Evolutionary conservation across 148 eudicot species (phyloP).

Genomic region (Rhododendron ovatum): DNA sequence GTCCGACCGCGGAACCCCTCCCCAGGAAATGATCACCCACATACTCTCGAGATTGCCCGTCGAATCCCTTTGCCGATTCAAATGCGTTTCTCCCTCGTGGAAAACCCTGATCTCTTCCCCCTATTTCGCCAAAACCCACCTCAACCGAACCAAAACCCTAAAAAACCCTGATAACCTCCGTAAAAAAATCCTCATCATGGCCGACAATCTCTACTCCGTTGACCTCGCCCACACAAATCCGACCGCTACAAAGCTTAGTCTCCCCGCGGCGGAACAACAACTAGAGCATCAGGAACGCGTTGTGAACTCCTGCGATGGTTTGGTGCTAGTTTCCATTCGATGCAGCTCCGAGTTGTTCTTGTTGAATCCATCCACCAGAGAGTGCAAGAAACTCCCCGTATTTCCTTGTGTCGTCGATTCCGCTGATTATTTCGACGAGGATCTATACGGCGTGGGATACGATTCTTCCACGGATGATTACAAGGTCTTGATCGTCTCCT

Average conservation of each 20-base stretch:
- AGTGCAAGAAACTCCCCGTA: neutral
- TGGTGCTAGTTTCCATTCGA: neutral
- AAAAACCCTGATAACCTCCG: neutral
- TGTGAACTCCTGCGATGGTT: neutral
- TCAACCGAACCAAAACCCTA: neutral
- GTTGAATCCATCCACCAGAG: neutral
- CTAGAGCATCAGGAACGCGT: neutral
- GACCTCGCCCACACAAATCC: neutral
- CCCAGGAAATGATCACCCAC: neutral
- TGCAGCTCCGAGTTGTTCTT: neutral
- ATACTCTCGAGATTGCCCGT: neutral
- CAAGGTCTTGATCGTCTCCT: neutral
- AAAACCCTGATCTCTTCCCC: neutral
- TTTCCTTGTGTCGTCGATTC: neutral
- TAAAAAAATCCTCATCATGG: neutral
- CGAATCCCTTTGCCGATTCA: neutral
- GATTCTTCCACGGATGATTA: neutral
- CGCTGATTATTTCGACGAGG: no score
- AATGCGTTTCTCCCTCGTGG: neutral
- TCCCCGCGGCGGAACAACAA: neutral
- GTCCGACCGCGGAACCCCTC: neutral
- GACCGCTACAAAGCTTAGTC: neutral
- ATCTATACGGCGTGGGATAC: neutral
- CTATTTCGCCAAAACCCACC: neutral
- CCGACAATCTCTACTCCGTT: neutral